These are phyloP conservation scores for Sporothrix protearum DNA, from an alignment of 2,329 filamentous ascomycete species.

Conservation along the genomic window DNA sequence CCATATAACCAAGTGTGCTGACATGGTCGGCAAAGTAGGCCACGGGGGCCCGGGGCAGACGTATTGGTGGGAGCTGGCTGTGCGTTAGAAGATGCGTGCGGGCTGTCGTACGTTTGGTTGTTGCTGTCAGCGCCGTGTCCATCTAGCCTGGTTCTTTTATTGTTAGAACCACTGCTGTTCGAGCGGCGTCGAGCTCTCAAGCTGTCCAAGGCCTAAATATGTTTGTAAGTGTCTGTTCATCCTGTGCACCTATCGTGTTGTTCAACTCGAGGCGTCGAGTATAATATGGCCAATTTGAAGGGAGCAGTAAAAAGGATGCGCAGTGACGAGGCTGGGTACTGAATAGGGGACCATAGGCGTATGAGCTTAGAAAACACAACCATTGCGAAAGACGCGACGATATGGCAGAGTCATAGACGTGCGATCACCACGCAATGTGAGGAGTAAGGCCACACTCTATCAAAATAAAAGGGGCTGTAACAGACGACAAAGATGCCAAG, in stretches of 20 bases:
- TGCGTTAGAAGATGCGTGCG: neutral
- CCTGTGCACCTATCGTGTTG: too few species aligned
- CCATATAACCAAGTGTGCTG: neutral
- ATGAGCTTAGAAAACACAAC: neutral
- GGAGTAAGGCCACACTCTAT: too few species aligned
- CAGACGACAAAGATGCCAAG: too few species aligned
- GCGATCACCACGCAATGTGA: neutral
- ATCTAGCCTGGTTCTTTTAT: constrained; percentile 1
- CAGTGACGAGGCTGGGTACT: too few species aligned
- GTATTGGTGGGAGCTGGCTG: neutral
- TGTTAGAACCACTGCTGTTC: neutral
- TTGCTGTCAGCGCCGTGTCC: neutral
- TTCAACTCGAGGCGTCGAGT: neutral
- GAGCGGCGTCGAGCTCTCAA: neutral
- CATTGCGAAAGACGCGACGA: neutral
- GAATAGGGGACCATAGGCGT: neutral
- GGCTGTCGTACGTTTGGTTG: neutral
- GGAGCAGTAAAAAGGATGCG: too few species aligned
- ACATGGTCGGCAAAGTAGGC: neutral
- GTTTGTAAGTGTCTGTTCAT: neutral
- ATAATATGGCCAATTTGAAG: too few species aligned
- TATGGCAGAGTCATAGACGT: neutral
- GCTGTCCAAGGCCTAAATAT: neutral
- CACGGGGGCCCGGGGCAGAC: neutral
- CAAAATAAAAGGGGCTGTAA: neutral